Conservation (phyloP, 257 asterid genomes). For the Galeopsis tetrahit region DNA sequence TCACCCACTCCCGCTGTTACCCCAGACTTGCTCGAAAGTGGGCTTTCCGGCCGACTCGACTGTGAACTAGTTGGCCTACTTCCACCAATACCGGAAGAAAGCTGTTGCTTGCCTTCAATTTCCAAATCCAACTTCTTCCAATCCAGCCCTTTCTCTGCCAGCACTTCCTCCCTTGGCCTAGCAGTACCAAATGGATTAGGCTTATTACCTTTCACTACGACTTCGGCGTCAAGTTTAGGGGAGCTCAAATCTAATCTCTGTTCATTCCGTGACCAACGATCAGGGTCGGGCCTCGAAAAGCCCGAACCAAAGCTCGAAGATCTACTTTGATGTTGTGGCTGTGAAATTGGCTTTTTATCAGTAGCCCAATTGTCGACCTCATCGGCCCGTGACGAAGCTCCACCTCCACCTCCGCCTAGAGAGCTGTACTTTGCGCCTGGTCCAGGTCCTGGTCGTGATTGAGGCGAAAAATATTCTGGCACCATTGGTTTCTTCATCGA, state of each 20-base stretch:
- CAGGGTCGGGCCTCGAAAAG: slow-evolving; percentile 61
- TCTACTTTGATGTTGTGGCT: slow-evolving; percentile 48
- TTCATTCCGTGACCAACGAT: slow-evolving; percentile 72
- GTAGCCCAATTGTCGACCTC: slow-evolving; percentile 88
- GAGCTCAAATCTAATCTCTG: slow-evolving; percentile 47
- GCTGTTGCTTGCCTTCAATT: slow-evolving; percentile 57
- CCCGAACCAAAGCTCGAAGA: slow-evolving; percentile 57
- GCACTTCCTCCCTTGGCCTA: slow-evolving; percentile 92
- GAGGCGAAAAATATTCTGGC: slow-evolving; percentile 42
- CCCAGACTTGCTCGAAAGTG: slow-evolving; percentile 66
- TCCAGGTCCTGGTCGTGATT: slow-evolving; percentile 47
- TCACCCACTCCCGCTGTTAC: slow-evolving; percentile 47
- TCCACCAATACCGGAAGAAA: slow-evolving; percentile 39
- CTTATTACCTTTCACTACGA: slow-evolving; percentile 54
- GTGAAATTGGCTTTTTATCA: slow-evolving; percentile 52
- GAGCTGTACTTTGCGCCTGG: slow-evolving; percentile 47
- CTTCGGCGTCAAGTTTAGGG: slow-evolving; percentile 44
- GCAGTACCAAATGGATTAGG: slow-evolving; percentile 97
- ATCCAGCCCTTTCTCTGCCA: slow-evolving; percentile 96
- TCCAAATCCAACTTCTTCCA: slow-evolving; percentile 87
- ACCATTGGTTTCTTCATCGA: slow-evolving; percentile 64
- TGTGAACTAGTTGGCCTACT: slow-evolving; percentile 89
- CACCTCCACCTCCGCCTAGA: slow-evolving; percentile 74
- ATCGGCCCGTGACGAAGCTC: slow-evolving; percentile 79
- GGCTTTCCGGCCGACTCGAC: slow-evolving; percentile 83